Base-by-base conservation (phyloP, 345 rosid genomes). In the Populus davidiana region DNA sequence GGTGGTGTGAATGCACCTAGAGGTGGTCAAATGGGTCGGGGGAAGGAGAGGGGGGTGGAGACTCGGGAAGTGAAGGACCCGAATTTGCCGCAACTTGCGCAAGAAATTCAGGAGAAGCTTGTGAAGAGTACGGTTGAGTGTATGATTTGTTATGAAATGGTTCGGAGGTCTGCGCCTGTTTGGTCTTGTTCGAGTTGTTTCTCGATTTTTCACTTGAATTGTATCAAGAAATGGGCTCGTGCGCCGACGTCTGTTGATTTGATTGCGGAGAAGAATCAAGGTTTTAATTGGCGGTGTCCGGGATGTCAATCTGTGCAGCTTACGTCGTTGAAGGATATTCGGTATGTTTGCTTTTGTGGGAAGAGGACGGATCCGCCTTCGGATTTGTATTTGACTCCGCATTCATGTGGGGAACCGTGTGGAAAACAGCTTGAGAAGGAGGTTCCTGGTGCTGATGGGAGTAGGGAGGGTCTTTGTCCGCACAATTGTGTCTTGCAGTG, bases 121-220 rank as follows among this genome's bases (percentile, higher is more conserved):
- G 79, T 75, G 27, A 93, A 89, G 85, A 88, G 93, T 64, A 67
- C 84, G 4, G 85, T 92, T 21, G 99, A 96, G 88, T 96, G 99
- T 82, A 96, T 96, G 99, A 96, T 96, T 69, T 93, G 99, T 79
- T 96, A 89, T 39, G 99, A 96, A 63, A 92, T 88, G 94, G 97
- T 96, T 79, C 78, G 89, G 49, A 84, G 98, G 76, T 83, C 94
- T 69, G 94, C 94, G 1, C 73, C 94, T 16, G 78, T 92, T 65
- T 96, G 99, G 98, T 92, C 99, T 65, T 93, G 99, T 82, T 89
- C 97, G 0, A 96, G 97, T 86, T 96, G 97, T 81, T 96, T 86
- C 75, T 96, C 98, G 2, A 92, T 96, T 71, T 96, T 96, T 74
- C 99, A 96, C 82, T 81, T 96, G 86, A 90, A 77, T 82, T 96